Conservation (phyloP, 2,329 filamentous ascomycete species). For the Exophiala viscosa region DNA sequence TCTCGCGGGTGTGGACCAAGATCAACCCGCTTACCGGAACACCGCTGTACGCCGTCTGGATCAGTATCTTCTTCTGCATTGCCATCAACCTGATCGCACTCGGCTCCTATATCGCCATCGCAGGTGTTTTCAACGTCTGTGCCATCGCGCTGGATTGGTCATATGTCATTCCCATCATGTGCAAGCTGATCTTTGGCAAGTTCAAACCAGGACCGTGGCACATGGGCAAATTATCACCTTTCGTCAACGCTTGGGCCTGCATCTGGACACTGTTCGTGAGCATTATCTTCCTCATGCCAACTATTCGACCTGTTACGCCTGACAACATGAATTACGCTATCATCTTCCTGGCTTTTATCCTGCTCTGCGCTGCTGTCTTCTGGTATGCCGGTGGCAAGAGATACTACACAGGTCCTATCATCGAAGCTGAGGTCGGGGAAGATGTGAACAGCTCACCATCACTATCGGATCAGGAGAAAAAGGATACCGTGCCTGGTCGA, state of each 20-base stretch:
- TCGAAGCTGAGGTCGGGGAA: constrained; percentile 31
- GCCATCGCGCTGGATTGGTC: constrained; percentile 46
- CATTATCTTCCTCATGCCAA: constrained; percentile 55
- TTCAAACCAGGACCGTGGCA: constrained; percentile 54
- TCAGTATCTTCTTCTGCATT: constrained; percentile 53
- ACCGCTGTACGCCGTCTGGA: constrained; percentile 54
- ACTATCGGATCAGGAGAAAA: constrained; percentile 13
- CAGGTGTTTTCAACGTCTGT: constrained; percentile 45
- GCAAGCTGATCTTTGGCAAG: constrained; percentile 48
- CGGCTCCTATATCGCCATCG: constrained; percentile 50
- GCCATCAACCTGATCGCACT: constrained; percentile 58
- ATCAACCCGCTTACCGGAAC: constrained; percentile 49
- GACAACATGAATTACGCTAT: constrained; percentile 56
- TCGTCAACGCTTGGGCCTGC: constrained; percentile 49
- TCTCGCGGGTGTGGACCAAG: constrained; percentile 48
- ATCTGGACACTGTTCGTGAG: constrained; percentile 53
- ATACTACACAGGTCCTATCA: constrained; percentile 49
- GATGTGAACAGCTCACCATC: constrained; percentile 12
- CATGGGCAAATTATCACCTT: constrained; percentile 42
- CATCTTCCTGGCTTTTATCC: constrained; percentile 48
- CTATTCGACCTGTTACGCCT: constrained; percentile 44
- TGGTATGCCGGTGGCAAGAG: constrained; percentile 46
- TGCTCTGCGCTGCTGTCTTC: constrained; percentile 42
- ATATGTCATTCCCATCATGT: constrained; percentile 56
- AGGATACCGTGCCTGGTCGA: background rate